Percentiles rank a stretch among this genome's conserved stretches.
These are phyloP conservation scores for Elongisporangium undulatum DNA, from an alignment of 352 stramenopile genomes.

Conservation along the genomic window DNA sequence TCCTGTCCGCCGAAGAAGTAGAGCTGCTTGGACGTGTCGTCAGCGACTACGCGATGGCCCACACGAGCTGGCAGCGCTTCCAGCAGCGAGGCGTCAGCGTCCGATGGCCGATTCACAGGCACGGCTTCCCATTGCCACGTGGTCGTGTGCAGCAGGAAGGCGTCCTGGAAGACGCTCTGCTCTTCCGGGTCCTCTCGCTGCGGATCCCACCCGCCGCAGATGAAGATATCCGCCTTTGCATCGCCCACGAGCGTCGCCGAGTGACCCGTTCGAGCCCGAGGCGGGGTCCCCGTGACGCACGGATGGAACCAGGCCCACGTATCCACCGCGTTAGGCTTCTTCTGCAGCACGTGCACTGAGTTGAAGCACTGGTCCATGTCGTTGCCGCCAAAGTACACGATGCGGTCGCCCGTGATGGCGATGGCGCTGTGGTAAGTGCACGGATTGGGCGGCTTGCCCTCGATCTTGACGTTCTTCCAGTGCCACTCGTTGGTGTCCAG, in stretches of 20 bases:
- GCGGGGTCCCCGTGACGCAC: constrained; percentile 60
- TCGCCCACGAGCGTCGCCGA: constrained; percentile 85
- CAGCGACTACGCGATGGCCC: constrained; percentile 78
- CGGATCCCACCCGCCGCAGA: constrained; percentile 88
- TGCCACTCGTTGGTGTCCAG: constrained; percentile 84
- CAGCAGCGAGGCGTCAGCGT: constrained; percentile 5
- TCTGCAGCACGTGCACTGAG: constrained; percentile 89
- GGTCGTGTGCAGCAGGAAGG: constrained; percentile 89
- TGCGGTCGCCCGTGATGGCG: constrained; percentile 43
- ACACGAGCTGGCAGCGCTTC: constrained; percentile 54
- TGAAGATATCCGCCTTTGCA: constrained; percentile 85
- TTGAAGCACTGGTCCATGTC: constrained; percentile 90
- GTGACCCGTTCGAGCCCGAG: constrained; percentile 85
- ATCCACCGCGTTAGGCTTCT: constrained; percentile 15
- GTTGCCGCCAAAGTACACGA: constrained; percentile 94
- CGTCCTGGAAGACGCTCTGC: constrained; percentile 82
- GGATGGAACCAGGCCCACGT: constrained; percentile 89
- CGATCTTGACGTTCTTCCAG: constrained; percentile 86
- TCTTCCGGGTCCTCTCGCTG: constrained; percentile 49
- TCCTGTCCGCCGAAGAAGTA: constrained; percentile 89
- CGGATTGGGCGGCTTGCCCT: constrained; percentile 81
- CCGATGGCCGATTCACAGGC: constrained; percentile 22
- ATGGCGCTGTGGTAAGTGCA: constrained; percentile 91
- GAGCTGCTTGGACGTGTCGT: constrained; percentile 55
- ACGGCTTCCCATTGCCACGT: constrained; percentile 88